These are phyloP conservation scores for Venturia aucupariae DNA, from an alignment of 2,329 filamentous ascomycete genomes.

Conservation along the genomic window DNA sequence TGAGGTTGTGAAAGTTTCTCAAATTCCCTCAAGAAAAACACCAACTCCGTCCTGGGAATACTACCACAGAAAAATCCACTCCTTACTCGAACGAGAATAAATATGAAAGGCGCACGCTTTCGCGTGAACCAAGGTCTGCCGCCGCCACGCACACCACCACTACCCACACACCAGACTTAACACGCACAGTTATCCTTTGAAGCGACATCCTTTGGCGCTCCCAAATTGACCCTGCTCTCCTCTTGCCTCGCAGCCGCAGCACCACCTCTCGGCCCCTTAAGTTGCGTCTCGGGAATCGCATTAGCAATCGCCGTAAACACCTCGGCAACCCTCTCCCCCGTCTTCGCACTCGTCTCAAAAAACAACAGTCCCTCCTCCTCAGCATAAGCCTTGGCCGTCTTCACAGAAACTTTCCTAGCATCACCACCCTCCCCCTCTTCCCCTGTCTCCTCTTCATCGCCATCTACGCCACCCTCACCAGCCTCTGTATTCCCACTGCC, in stretches of 20 bases:
- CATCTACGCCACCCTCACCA: constrained; percentile 25
- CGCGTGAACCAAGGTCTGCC: neutral
- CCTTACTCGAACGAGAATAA: neutral
- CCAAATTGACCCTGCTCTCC: constrained; percentile 64
- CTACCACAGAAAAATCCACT: neutral
- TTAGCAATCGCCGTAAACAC: constrained; percentile 98
- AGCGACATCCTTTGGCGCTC: constrained; percentile 6
- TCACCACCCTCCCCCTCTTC: constrained; percentile 50
- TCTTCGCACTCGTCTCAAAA: constrained; percentile 98
- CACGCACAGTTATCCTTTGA: constrained; percentile 15
- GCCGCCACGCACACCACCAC: neutral
- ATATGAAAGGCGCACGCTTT: neutral
- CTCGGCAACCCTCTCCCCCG: constrained; percentile 84
- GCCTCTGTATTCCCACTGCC: constrained; percentile 21
- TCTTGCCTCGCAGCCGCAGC: constrained; percentile 47
- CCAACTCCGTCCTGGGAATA: constrained; percentile 6
- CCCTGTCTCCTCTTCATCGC: constrained; percentile 28
- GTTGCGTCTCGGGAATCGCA: constrained; percentile 89
- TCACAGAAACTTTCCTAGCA: constrained; percentile 79
- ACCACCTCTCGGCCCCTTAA: constrained; percentile 76
- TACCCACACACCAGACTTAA: constrained; percentile 8
- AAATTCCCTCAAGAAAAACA: neutral
- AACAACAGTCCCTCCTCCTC: constrained; percentile 91
- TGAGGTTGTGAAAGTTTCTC: neutral
- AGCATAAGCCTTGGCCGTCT: constrained; percentile 85